Evolutionary conservation across 495 filamentous ascomycete species (phyloP), one percentile per base, ranked within the genome.

Genomic region (Penicillium daleae): DNA sequence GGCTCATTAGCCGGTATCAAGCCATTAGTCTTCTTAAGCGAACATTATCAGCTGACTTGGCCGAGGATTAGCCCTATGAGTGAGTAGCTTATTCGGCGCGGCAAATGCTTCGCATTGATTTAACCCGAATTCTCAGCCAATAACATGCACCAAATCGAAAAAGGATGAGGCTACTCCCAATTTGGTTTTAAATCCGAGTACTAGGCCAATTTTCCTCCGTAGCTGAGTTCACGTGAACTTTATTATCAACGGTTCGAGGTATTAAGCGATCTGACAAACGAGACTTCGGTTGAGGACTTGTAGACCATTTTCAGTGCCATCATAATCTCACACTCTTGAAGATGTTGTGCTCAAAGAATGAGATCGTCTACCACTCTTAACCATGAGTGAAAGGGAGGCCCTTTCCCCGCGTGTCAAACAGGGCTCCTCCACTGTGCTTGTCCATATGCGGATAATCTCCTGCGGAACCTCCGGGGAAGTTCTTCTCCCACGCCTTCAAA

Each of bases 81-180:
- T 48, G 59, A 39, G 15, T 44, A 52, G 19, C 27, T 22, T 9
- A 24, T 46, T 19, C 8, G 8, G 50, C 19, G 19, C 59, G 59
- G 50, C 59, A 55, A 60, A 26, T 64, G 62, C 42, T 56, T 64
- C 62, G 62, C 57, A 53, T 22, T 42, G 31, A 42, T 44, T 55
- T 64, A 42, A 17, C 13, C 62, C 62, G 62, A 64, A 57, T 31
- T 51, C 10, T 19, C 6, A 8, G 19, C 24, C 48, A 51, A 51
- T 51, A 7, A 15, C 24, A 51, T 44, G 6, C 19, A 9, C 9
- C 10, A 7, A 13, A 2, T 51, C 0, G 17, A 13, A 3, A 15
- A 29, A 3, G 27, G 26, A 9, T 27, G 7, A 51, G 6, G 48
- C 48, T 51, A 51, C 48, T 51, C 48, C 48, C 21, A 51, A 31